Base-by-base conservation (phyloP, 768 basidiomycete species). In the Lactarius hatsudake region DNA sequence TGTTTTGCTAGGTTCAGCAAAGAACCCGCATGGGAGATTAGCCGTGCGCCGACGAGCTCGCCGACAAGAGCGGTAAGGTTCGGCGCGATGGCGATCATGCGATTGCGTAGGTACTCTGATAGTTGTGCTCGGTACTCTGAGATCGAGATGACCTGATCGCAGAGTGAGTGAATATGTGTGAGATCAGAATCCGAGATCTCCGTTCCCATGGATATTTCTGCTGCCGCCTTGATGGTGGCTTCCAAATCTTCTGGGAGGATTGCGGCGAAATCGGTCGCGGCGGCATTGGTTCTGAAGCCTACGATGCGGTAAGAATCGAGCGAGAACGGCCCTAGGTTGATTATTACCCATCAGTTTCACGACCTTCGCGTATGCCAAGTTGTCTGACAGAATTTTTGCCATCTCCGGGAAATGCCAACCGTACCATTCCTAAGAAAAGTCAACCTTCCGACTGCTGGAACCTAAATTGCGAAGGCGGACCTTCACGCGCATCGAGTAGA, bases 341-440 rank as follows among this genome's bases (percentile, higher is more conserved):
- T 9, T 76, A 83, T 67, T 75, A 87, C 92, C 97, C 96, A 99
- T 96, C 40, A 84, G 78, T 64, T 89, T 90, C 73, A 99, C 87
- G 65, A 91, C 90, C 80, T 94, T 97, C 67, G 97, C 96, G 76
- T 98, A 98, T 23, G 96, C 96, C 66, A 96, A 80, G 79, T 97
- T 99, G 82, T 99, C 97, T 67, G 89, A 87, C 71, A 99, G 91
- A 76, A 99, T 98, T 81, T 98, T 98, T 66, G 90, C 91, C 90
- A 99, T 93, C 79, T 99, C 97, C 5, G 97, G 97, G 85, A 99
- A 99, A 81, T 99, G 97, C 97, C 97, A 99, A 43, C 97, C 97
- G 73, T 99, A 99, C 97, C 97, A 99, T 86, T 99, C 97, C 96
- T 97, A 72, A n/a, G 51, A 34, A 59, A 8, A n/a, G 15, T 38